These are phyloP conservation scores for Prunella vulgaris DNA, from an alignment of 257 asterid species.

Conservation along the genomic window DNA sequence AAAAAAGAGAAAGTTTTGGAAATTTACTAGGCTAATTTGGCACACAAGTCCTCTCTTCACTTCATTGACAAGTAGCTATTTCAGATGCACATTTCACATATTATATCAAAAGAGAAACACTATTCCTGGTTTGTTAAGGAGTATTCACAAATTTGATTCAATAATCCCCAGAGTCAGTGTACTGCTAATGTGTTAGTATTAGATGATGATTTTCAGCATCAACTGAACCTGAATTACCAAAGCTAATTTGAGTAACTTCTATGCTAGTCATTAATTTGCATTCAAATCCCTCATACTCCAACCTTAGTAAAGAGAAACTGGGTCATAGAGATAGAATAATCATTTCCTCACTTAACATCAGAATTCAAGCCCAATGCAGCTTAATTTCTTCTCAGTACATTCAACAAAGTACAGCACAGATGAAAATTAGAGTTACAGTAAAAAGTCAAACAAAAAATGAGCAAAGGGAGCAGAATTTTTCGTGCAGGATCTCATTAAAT, in stretches of 20 bases:
- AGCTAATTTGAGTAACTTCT: neutral
- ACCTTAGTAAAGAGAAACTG: neutral
- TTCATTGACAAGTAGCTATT: neutral
- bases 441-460: neutral
- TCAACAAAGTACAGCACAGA: neutral
- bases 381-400: neutral
- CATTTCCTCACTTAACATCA: conserved; percentile 7
- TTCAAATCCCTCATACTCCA: neutral
- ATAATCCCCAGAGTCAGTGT: neutral
- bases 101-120: neutral
- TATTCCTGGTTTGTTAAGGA: neutral
- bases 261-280: neutral
- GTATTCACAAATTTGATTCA: neutral
- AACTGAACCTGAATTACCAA: neutral
- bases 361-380: conserved; percentile 4
- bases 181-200: neutral
- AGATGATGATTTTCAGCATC: conserved; percentile 1
- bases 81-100: neutral
- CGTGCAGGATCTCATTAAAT: neutral
- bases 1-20: neutral
- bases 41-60: neutral
- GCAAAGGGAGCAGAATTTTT: neutral
- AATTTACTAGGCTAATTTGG: neutral
- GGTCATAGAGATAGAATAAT: conserved; percentile 7
- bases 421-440: neutral